phyloP scores from a whole-genome alignment of 2,329 filamentous ascomycete genomes.

The Aspergillus ochraceoroseus region DNA sequence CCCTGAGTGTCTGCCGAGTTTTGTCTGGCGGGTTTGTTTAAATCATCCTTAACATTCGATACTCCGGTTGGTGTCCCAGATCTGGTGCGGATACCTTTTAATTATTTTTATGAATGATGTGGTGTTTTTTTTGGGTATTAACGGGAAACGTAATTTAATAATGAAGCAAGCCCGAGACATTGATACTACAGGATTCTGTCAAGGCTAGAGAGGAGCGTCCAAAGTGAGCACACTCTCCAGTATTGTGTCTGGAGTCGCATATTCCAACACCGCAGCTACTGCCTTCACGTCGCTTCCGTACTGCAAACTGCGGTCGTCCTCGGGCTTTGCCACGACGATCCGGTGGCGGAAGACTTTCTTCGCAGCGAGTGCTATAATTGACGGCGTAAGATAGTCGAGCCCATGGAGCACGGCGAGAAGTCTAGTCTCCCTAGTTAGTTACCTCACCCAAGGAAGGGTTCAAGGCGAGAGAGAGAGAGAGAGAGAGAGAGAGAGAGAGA shows the following conservation, averaged over 20 bases:
- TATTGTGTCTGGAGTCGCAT: slow-evolving; percentile 52
- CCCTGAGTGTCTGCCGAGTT: no score
- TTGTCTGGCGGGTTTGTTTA: no score
- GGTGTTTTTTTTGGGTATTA: no score
- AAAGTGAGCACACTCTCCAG: slow-evolving; percentile 57
- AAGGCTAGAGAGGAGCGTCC: slow-evolving; percentile 50
- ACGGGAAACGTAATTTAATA: background rate
- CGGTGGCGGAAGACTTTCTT: slow-evolving; percentile 86
- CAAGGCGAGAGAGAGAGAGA: no score
- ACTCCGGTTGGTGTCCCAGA: no score
- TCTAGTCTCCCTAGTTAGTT: slow-evolving; percentile 17
- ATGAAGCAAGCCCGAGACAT: no score
- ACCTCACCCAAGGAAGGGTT: background rate
- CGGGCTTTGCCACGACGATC: slow-evolving; percentile 63
- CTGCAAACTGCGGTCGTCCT: slow-evolving; percentile 79
- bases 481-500: background rate
- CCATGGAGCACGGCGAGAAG: slow-evolving; percentile 73
- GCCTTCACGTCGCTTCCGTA: slow-evolving; percentile 79
- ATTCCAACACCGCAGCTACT: slow-evolving; percentile 61
- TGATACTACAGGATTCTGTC: no score
- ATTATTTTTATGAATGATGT: no score
- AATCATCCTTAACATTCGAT: no score
- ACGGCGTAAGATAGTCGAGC: slow-evolving; percentile 75
- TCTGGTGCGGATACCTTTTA: no score
- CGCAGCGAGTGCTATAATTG: slow-evolving; percentile 73